Conservation (phyloP, 2,329 filamentous ascomycete genomes). For the Coniella lustricola region DNA sequence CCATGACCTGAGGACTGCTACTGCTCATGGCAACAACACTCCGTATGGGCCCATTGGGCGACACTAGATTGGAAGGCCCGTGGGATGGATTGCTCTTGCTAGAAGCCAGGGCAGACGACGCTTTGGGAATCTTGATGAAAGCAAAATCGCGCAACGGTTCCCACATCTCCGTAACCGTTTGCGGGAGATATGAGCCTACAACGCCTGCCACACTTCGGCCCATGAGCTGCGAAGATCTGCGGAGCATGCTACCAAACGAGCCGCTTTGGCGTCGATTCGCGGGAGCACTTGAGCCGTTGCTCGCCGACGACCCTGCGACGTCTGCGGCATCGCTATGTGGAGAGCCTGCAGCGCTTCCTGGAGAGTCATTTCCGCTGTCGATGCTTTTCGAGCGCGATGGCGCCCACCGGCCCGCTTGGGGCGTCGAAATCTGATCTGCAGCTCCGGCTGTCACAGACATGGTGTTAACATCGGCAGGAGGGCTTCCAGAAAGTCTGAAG, state of each 20-base stretch:
- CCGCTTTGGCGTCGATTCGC: conserved; percentile 53
- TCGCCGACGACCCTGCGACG: conserved; percentile 22
- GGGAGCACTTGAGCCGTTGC: conserved; percentile 20
- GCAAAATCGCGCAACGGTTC: conserved; percentile 92
- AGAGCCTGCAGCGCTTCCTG: conserved; percentile 35
- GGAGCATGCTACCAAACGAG: conserved; percentile 81
- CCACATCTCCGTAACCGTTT: conserved; percentile 96
- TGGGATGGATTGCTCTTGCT: conserved; percentile 20
- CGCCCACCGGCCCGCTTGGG: conserved; percentile 44
- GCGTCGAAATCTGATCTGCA: conserved; percentile 28
- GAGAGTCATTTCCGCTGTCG: conserved; percentile 50
- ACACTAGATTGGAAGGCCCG: conserved; percentile 14
- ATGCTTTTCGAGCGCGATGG: conserved; percentile 44
- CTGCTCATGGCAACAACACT: conserved; percentile 98
- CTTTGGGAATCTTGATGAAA: conserved; percentile 84
- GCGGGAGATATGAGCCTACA: conserved; percentile 85
- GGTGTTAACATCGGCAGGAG: conserved; percentile 35
- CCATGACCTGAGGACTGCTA: conserved; percentile 93
- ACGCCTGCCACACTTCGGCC: conserved; percentile 82
- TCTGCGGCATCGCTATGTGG: conserved; percentile 43
- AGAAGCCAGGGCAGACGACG: conserved; percentile 25
- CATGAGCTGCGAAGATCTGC: conserved; percentile 92
- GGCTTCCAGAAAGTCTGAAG: conserved; percentile 61
- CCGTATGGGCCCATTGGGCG: conserved; percentile 48
- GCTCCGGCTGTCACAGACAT: conserved; percentile 20